Percentiles rank a stretch among this genome's conserved stretches.
These are phyloP conservation scores for Penicillium daleae DNA, from an alignment of 495 filamentous ascomycete species.

Conservation along the genomic window DNA sequence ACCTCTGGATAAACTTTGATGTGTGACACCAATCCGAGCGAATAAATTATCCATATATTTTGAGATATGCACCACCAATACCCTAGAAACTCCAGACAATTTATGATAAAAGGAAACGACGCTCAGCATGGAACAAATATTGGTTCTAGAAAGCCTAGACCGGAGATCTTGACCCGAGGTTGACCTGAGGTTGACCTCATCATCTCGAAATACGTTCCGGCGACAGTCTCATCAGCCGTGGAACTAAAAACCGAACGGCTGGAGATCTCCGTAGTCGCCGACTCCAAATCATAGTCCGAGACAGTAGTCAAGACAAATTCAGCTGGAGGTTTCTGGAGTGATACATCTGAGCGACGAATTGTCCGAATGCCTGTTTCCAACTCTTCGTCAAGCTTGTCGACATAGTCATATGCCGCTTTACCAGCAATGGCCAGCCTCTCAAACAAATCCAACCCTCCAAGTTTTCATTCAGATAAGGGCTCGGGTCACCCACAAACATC, in stretches of 20 bases:
- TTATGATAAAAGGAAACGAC: background rate
- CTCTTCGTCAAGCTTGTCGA: constrained; percentile 24
- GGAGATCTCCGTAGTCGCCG: background rate
- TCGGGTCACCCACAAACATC: constrained; percentile 12
- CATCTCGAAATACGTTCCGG: background rate
- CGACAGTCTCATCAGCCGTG: constrained; percentile 1
- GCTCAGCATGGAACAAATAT: background rate
- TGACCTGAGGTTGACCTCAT: no score
- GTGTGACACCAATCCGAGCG: no score
- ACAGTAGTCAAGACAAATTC: constrained; percentile 1
- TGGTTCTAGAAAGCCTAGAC: background rate
- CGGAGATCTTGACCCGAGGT: no score
- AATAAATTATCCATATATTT: no score
- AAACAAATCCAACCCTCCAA: constrained; percentile 28
- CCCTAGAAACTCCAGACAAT: background rate
- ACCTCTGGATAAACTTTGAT: no score
- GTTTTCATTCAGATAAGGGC: constrained; percentile 24
- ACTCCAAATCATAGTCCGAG: constrained; percentile 1
- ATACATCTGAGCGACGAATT: constrained; percentile 9
- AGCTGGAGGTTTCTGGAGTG: background rate
- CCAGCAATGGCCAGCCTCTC: constrained; percentile 26
- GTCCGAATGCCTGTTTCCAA: constrained; percentile 22
- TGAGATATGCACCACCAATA: background rate
- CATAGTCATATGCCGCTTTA: constrained; percentile 24
- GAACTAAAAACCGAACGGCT: background rate